These are phyloP conservation scores for Rhynchospora pubera DNA, from an alignment of 176 grass and related monocot species.

Conservation along the genomic window DNA sequence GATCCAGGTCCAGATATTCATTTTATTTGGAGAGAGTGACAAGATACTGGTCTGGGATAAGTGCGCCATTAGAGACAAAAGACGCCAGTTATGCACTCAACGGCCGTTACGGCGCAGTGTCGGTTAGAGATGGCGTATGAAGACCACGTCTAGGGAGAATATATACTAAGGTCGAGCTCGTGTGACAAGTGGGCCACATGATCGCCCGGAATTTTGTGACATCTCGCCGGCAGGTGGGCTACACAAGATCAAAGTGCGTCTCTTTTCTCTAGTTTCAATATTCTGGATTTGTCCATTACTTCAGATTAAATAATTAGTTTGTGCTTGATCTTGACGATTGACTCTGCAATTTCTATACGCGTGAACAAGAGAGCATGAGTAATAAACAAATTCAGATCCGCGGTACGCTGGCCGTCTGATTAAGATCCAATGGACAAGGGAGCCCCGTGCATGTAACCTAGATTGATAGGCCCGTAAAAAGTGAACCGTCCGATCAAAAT, in stretches of 20 bases:
- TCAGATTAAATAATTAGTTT: not conserved
- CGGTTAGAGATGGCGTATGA: not conserved
- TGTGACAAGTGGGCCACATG: slow-evolving; percentile 1
- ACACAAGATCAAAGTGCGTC: not conserved
- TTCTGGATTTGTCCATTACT: not conserved
- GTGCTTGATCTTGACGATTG: not conserved
- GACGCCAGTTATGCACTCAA: not conserved
- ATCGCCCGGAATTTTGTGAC: not conserved
- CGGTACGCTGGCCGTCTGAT: too few species aligned
- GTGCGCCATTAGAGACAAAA: slow-evolving; percentile 4
- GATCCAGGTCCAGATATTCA: not conserved
- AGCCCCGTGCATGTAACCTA: too few species aligned
- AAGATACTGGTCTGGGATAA: not conserved
- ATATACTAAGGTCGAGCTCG: not conserved
- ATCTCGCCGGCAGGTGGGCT: not conserved
- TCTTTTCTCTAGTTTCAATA: not conserved
- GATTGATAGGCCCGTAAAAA: too few species aligned
- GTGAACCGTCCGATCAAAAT: too few species aligned
- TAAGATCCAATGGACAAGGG: too few species aligned
- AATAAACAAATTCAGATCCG: too few species aligned
- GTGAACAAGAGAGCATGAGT: not conserved
- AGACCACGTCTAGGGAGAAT: not conserved
- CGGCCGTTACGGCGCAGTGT: not conserved
- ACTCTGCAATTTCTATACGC: not conserved
- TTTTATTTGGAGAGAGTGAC: not conserved